phyloP scores from a whole-genome alignment of 805 yeast species.

The Myxozyma geophila region DNA sequence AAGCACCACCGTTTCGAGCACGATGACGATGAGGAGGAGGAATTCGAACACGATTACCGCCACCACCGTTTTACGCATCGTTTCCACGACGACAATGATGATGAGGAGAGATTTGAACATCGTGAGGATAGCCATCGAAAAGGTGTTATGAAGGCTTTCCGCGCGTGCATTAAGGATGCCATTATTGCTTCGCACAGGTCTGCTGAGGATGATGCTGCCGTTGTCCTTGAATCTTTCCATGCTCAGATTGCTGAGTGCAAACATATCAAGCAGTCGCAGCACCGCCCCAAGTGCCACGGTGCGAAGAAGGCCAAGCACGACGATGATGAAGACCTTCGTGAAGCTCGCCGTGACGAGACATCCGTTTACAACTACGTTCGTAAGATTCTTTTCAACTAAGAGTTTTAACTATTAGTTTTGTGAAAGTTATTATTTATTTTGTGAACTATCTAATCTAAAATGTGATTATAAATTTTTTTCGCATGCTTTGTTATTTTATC shows the following conservation, averaged over 20 bases:
- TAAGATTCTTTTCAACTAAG: conserved; percentile 1
- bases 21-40: conserved; percentile 8
- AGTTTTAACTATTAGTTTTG: neutral
- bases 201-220: neutral
- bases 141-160: too few species aligned
- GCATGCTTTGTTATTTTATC: neutral
- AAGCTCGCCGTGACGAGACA: neutral
- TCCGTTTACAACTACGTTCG: conserved; percentile 12
- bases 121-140: neutral
- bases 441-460: neutral
- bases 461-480: too few species aligned
- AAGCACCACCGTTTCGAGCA: neutral
- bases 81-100: neutral
- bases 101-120: neutral
- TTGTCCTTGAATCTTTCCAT: neutral
- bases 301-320: neutral
- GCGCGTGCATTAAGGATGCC: neutral
- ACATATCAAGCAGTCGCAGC: too few species aligned
- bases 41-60: neutral
- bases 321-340: neutral
- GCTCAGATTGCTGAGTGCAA: too few species aligned
- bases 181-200: neutral
- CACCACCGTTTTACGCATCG: neutral
- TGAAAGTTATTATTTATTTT: neutral
- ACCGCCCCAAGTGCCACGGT: neutral